These are phyloP conservation scores for Gloeostereum incarnatum DNA, from an alignment of 768 basidiomycete species.

Conservation along the genomic window DNA sequence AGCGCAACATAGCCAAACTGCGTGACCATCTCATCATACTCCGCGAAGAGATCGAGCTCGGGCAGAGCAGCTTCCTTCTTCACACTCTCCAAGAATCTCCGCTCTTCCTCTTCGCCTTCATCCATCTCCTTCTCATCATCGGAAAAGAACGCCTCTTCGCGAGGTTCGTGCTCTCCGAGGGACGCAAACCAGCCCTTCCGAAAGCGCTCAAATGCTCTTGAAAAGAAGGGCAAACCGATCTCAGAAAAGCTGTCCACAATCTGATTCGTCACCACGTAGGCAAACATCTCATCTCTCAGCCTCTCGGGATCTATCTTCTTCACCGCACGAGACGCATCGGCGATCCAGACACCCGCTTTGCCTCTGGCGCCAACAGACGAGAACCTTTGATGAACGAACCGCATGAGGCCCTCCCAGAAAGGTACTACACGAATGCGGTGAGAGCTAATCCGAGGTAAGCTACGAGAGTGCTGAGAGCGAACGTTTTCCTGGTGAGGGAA, in stretches of 20 bases:
- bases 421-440: slow-evolving; percentile 94
- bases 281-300: slow-evolving; percentile 88
- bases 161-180: slow-evolving; percentile 57
- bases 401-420: slow-evolving; percentile 82
- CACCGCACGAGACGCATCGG: slow-evolving; percentile 36
- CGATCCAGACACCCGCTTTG: slow-evolving; percentile 33
- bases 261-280: slow-evolving; percentile 86
- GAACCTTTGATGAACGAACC: slow-evolving; percentile 28
- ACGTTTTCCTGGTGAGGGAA: slow-evolving; percentile 85
- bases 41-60: slow-evolving; percentile 68
- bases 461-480: slow-evolving; percentile 80
- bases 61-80: slow-evolving; percentile 19
- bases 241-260: slow-evolving; percentile 70
- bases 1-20: slow-evolving; percentile 90
- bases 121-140: slow-evolving; percentile 7
- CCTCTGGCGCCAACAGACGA: slow-evolving; percentile 10
- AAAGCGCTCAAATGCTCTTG: slow-evolving; percentile 46
- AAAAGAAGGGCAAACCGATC: slow-evolving; percentile 70
- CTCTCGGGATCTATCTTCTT: slow-evolving; percentile 58
- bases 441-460: slow-evolving; percentile 85
- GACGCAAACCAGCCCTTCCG: slow-evolving; percentile 44
- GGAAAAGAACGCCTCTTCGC: slow-evolving; percentile 6
- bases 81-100: slow-evolving; percentile 76
- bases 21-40: slow-evolving; percentile 95
- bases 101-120: slow-evolving; percentile 54